Conservation (phyloP, 2,329 filamentous ascomycete species). For the Pseudopyrenochaeta lycopersici region DNA sequence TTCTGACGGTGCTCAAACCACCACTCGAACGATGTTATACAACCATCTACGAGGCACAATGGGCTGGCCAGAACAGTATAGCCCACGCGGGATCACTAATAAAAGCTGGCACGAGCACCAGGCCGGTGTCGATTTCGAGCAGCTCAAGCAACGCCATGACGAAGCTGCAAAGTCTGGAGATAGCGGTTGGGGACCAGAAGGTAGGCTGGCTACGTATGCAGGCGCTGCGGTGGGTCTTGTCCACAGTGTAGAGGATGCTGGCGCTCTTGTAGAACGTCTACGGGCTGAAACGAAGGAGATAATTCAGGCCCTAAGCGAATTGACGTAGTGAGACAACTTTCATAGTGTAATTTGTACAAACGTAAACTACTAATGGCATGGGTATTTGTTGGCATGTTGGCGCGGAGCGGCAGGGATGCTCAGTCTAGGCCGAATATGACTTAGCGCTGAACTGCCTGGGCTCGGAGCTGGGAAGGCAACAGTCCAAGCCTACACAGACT, state of each 20-base stretch:
- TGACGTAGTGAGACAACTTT: background rate
- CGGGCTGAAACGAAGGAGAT: constrained; percentile 1
- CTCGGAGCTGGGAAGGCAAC: no score
- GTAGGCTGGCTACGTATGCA: constrained; percentile 68
- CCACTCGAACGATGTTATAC: constrained; percentile 58
- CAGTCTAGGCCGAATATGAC: no score
- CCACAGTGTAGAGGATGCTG: constrained; percentile 57
- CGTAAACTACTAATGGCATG: no score
- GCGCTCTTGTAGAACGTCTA: constrained; percentile 54
- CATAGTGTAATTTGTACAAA: no score
- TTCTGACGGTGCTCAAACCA: constrained; percentile 57
- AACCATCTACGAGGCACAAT: constrained; percentile 62
- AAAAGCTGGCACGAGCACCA: constrained; percentile 56
- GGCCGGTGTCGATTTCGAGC: constrained; percentile 50
- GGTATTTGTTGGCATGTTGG: no score
- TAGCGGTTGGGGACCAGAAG: constrained; percentile 58
- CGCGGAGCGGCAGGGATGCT: no score
- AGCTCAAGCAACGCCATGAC: constrained; percentile 55
- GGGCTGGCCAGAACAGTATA: constrained; percentile 66
- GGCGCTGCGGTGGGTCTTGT: constrained; percentile 69
- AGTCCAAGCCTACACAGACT: no score
- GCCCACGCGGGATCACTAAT: constrained; percentile 65
- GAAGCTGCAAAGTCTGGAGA: constrained; percentile 60
- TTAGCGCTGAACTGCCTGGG: no score
- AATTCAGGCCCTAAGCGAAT: background rate